Evolutionary conservation across 768 basidiomycete species (phyloP), one percentile per base, ranked within the genome.

Genomic region (Xerocomus brunneocitrinus): DNA sequence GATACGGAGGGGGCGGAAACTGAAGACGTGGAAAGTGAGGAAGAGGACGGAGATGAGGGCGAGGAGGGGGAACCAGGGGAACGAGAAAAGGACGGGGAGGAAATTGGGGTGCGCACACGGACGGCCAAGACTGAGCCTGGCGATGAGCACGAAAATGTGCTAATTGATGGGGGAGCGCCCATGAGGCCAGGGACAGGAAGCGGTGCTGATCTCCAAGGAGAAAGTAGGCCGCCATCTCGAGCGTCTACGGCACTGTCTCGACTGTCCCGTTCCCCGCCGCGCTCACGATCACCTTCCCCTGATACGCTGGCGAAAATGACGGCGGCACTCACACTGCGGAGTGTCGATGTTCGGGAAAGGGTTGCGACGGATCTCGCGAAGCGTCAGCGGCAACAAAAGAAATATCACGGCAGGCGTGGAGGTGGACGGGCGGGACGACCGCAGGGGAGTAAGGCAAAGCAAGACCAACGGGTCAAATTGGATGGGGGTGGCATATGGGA

Each of bases 381-480:
- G 62, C 83, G 82, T 3, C 76, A 80, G 19, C 79, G 79, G 53
- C 79, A 88, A 60, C 79, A 87, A 63, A 77, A 79, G 53, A 90
- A 89, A 66, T 81, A 89, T 65, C 92, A 95, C 72, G 83, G 88
- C 1, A 89, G 85, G 69, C 80, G 84, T 56, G 77, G 79, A 7
- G 76, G 76, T 3, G 78, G 80, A 50, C 76, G 82, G 51, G 80
- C 77, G 28, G 88, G 88, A 25, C 75, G 89, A 36, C 74, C 83
- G 24, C 83, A 84, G 58, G 92, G 92, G 22, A 91, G 88, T 66
- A 95, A 95, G 67, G 85, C 85, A 50, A 95, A 91, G 71, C 83
- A 84, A 63, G 89, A 92, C 62, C 79, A 71, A 30, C 75, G 80
- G 53, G 78, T 90, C 10, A 83, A 81, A 61, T 46, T 80, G 39